Conservation (phyloP, 768 basidiomycete species). For the Coprinopsis strossmayeri region DNA sequence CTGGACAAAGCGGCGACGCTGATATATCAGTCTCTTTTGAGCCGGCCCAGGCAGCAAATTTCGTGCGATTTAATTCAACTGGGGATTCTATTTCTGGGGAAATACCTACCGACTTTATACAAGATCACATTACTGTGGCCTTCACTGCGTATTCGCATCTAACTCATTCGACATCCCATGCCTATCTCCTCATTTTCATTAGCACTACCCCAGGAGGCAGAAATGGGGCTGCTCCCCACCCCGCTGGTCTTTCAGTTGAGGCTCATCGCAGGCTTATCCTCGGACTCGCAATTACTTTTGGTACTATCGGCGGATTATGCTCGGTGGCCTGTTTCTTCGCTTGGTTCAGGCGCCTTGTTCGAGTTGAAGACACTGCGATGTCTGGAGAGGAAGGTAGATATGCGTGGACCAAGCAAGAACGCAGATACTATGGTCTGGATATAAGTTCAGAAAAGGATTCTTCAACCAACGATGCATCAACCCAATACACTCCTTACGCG, state of each 20-base stretch:
- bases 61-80: conserved; percentile 45
- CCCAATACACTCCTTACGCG: conserved; percentile 10
- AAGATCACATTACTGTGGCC: conserved; percentile 39
- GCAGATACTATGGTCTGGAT: conserved; percentile 59
- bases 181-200: conserved; percentile 42
- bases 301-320: conserved; percentile 52
- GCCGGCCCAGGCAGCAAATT: conserved; percentile 40
- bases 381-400: conserved; percentile 50
- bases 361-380: conserved; percentile 55
- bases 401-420: conserved; percentile 59
- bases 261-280: conserved; percentile 46
- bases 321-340: conserved; percentile 51
- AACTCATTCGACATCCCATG: conserved; percentile 69
- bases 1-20: conserved; percentile 29
- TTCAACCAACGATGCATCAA: conserved; percentile 11
- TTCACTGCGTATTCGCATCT: conserved; percentile 63
- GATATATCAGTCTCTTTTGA: conserved; percentile 50
- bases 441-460: conserved; percentile 23
- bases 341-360: conserved; percentile 45
- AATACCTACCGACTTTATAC: conserved; percentile 41
- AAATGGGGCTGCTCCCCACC: conserved; percentile 29
- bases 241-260: conserved; percentile 29
- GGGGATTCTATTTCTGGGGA: conserved; percentile 39
- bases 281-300: conserved; percentile 57
- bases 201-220: neutral